phyloP scores from a whole-genome alignment of 106 monocot species.

The Dendrobium chrysotoxum region DNA sequence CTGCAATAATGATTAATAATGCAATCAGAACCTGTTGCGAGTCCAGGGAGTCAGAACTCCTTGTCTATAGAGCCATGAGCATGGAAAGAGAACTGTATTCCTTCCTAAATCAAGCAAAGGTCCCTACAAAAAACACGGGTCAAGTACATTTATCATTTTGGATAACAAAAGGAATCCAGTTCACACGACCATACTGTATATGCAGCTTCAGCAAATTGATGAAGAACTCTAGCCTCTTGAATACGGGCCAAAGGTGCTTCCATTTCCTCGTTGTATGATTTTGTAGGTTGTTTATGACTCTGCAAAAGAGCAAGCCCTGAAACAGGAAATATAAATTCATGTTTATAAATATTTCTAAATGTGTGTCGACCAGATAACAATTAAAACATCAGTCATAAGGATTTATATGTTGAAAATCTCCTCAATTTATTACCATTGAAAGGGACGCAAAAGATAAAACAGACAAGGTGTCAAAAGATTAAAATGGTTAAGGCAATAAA shows the following conservation, averaged over 20 bases:
- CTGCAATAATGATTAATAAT: neutral
- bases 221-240: slow-evolving; percentile 58
- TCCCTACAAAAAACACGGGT: slow-evolving; percentile 45
- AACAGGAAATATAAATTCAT: slow-evolving; percentile 4
- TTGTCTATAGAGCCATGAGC: slow-evolving; percentile 89
- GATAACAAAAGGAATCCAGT: neutral
- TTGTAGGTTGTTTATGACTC: slow-evolving; percentile 38
- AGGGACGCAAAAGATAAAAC: neutral
- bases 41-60: slow-evolving; percentile 91
- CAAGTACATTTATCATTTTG: neutral
- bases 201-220: slow-evolving; percentile 97
- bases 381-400: neutral
- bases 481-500: neutral
- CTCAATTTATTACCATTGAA: neutral
- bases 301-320: slow-evolving; percentile 89
- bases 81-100: slow-evolving; percentile 86
- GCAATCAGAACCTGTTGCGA: slow-evolving; percentile 52
- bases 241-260: slow-evolving; percentile 56
- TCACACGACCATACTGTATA: slow-evolving; percentile 55
- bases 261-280: slow-evolving; percentile 22
- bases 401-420: neutral
- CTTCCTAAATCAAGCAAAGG: slow-evolving; percentile 95
- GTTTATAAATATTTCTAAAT: neutral
- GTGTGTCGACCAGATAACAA: neutral
- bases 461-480: neutral